Conservation (phyloP, 2,329 filamentous ascomycete species). For the Ascocoryne sarcoides region DNA sequence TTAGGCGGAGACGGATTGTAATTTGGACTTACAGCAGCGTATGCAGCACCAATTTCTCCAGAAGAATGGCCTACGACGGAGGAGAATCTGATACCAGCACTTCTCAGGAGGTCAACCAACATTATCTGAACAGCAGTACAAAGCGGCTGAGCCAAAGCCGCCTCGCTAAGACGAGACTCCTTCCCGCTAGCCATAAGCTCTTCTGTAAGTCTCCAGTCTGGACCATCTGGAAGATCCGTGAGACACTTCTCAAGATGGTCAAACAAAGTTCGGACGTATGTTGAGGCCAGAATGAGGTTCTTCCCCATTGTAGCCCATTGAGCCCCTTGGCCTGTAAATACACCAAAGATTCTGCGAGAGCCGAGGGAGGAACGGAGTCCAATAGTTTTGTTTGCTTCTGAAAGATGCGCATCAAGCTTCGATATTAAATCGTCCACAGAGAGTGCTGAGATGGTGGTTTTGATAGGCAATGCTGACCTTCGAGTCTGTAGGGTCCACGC, state of each 20-base stretch:
- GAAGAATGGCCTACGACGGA: slow-evolving; percentile 38
- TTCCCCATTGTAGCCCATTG: slow-evolving; percentile 19
- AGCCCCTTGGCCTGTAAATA: slow-evolving; percentile 22
- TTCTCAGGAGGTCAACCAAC: slow-evolving; percentile 35
- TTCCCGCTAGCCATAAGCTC: slow-evolving; percentile 19
- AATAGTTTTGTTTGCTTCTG: slow-evolving; percentile 2
- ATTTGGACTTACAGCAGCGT: too few relatives aligned
- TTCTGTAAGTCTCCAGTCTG: slow-evolving; percentile 12
- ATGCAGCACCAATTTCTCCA: slow-evolving; percentile 41
- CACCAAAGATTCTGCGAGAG: slow-evolving; percentile 4
- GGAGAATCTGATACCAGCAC: slow-evolving; percentile 31
- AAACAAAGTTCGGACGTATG: slow-evolving; percentile 7
- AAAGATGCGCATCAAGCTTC: slow-evolving; percentile 5
- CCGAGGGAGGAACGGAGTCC: slow-evolving; percentile 1
- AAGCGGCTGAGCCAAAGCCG: slow-evolving; percentile 33
- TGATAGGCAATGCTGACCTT: slow-evolving; percentile 6
- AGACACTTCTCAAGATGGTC: slow-evolving; percentile 17
- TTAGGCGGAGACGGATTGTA: too few relatives aligned
- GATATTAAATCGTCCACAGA: slow-evolving; percentile 3
- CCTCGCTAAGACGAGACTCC: slow-evolving; percentile 10
- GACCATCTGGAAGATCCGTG: slow-evolving; percentile 20
- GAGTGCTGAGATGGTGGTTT: slow-evolving; percentile 8
- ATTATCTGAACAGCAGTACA: slow-evolving; percentile 40
- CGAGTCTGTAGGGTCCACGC: slow-evolving; percentile 5
- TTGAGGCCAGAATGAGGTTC: slow-evolving; percentile 13